A percentile compares a stretch with the other conserved stretches of the same genome.
Conservation (phyloP, 352 stramenopile genomes). For the Phytopythium oedochilum region DNA sequence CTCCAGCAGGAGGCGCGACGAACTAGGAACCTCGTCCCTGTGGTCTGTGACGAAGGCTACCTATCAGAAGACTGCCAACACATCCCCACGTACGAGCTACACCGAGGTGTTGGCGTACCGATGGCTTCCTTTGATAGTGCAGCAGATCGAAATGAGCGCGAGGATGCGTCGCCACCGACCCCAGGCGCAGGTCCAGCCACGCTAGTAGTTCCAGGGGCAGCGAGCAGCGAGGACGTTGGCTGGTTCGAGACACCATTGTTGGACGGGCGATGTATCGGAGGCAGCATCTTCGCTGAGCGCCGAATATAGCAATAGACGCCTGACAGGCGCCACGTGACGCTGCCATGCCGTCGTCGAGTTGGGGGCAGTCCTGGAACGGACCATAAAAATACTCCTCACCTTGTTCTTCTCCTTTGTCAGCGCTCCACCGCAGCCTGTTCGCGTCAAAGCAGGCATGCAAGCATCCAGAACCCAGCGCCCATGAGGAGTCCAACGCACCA, state of each 20-base stretch:
- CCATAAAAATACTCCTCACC: conserved; percentile 1
- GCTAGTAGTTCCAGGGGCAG: background rate
- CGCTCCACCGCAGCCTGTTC: background rate
- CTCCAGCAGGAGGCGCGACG: conserved; percentile 17
- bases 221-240: background rate
- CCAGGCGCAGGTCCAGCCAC: background rate
- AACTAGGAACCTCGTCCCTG: background rate
- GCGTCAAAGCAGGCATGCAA: background rate
- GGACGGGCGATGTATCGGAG: background rate
- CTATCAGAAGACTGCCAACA: background rate
- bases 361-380: background rate
- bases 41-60: background rate
- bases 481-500: background rate
- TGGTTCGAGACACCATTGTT: conserved; percentile 3
- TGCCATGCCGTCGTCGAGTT: background rate
- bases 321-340: background rate
- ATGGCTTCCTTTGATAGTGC: background rate
- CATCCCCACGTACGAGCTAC: background rate
- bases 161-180: background rate
- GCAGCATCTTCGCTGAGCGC: background rate
- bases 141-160: background rate
- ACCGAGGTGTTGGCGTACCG: background rate
- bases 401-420: background rate
- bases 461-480: background rate
- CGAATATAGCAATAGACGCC: background rate